phyloP scores from a whole-genome alignment of 306 rosid genomes.

The Lathyrus sativus region DNA sequence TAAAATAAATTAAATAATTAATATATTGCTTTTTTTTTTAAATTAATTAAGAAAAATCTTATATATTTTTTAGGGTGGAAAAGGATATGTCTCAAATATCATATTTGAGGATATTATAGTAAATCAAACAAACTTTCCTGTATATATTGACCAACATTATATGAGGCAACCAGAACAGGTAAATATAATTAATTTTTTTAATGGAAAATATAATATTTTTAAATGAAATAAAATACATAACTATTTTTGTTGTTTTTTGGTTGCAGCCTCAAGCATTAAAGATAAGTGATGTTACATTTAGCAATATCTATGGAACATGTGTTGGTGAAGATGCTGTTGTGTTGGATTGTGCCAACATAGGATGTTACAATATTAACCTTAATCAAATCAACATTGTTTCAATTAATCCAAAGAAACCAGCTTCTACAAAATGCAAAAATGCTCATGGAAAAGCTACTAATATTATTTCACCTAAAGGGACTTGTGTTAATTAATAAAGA shows the following conservation, averaged over 20 bases:
- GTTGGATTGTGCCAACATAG: slow-evolving; percentile 41
- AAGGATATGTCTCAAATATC: slow-evolving; percentile 28
- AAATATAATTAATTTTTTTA: not conserved
- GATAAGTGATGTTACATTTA: slow-evolving; percentile 32
- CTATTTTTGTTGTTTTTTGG: not conserved
- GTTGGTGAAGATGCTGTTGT: slow-evolving; percentile 27
- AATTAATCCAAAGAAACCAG: slow-evolving; percentile 24
- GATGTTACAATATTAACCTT: slow-evolving; percentile 31
- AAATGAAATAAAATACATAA: too few species aligned
- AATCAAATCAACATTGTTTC: slow-evolving; percentile 34
- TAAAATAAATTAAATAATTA: not conserved
- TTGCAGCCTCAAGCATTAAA: slow-evolving; percentile 28
- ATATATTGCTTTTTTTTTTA: not conserved
- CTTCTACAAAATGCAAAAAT: slow-evolving; percentile 28
- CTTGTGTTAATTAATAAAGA: not conserved
- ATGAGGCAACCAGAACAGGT: slow-evolving; percentile 14
- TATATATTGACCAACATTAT: slow-evolving; percentile 43
- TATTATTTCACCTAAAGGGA: slow-evolving; percentile 17
- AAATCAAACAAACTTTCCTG: slow-evolving; percentile 13
- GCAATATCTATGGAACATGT: slow-evolving; percentile 39
- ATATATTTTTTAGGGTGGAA: slow-evolving; percentile 40
- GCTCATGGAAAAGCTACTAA: slow-evolving; percentile 28
- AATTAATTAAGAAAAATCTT: not conserved
- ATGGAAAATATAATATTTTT: not conserved
- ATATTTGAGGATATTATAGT: slow-evolving; percentile 16